Evolutionary conservation across 1,284 basidiomycete genomes (phyloP).

Genomic region (Puccinia hordei): DNA sequence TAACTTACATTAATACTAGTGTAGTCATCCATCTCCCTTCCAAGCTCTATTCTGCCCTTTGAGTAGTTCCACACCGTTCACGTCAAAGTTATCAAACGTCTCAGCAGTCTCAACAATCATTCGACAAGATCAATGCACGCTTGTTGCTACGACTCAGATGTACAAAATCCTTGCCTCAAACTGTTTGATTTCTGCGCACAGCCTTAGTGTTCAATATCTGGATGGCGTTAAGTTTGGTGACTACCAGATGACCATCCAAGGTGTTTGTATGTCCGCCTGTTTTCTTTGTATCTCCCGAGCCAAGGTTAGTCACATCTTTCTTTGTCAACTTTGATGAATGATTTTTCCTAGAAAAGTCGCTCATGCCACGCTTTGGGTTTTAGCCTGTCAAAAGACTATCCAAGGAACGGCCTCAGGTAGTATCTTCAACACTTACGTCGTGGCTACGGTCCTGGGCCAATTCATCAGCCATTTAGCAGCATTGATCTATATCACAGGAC

Average conservation of each 20-base stretch:
- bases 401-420: constrained; percentile 83
- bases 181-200: constrained; percentile 93
- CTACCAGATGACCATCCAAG: constrained; percentile 64
- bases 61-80: no score
- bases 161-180: constrained; percentile 96
- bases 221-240: constrained; percentile 98
- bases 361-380: background rate
- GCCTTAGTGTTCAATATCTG: constrained; percentile 89
- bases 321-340: background rate
- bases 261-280: constrained; percentile 91
- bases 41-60: no score
- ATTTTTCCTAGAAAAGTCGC: background rate
- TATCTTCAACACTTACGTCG: constrained; percentile 92
- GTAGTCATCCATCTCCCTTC: no score
- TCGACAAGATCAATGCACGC: constrained; percentile 90
- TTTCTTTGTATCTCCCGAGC: constrained; percentile 94
- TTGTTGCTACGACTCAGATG: constrained; percentile 96
- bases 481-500: constrained; percentile 83
- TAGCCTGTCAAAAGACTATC: constrained; percentile 89
- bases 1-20: no score
- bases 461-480: constrained; percentile 86
- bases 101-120: constrained; percentile 94
- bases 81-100: constrained; percentile 90
- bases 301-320: constrained; percentile 67
- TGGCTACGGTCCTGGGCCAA: constrained; percentile 83